A percentile compares a stretch with the other conserved stretches of the same genome.
These are phyloP conservation scores for Talaromyces wortmannii DNA, from an alignment of 495 filamentous ascomycete genomes.

Conservation along the genomic window DNA sequence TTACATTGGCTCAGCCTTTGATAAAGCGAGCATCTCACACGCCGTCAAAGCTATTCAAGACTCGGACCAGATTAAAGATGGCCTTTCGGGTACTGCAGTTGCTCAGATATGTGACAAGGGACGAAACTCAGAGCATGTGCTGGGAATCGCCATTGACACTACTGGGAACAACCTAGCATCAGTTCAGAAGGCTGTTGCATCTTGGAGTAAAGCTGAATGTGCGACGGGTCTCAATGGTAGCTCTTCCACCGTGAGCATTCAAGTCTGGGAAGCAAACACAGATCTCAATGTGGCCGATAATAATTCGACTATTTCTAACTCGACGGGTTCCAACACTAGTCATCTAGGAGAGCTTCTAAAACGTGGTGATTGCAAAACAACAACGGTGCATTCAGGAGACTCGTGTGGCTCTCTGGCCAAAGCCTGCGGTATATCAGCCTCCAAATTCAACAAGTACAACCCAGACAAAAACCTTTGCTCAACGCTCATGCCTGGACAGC, in stretches of 20 bases:
- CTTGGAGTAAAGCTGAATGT: background rate
- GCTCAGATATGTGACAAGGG: background rate
- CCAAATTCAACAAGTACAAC: conserved; percentile 29
- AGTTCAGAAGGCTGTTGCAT: background rate
- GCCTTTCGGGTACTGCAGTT: background rate
- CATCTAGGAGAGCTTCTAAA: background rate
- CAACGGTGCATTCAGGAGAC: conserved; percentile 10
- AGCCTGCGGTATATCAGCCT: conserved; percentile 13
- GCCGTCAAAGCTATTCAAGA: background rate
- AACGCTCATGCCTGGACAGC: conserved; percentile 17
- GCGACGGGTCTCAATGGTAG: background rate
- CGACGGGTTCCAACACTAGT: background rate
- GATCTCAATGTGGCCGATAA: background rate
- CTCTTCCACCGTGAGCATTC: no score
- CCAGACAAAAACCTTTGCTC: conserved; percentile 20
- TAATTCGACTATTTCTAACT: background rate
- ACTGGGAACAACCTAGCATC: background rate
- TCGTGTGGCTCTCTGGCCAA: background rate
- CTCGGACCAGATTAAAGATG: background rate
- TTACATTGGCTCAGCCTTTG: background rate
- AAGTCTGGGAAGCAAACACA: no score
- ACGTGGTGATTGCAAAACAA: conserved; percentile 10
- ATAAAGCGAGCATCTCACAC: background rate
- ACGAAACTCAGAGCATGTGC: background rate
- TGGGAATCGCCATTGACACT: background rate